Base-by-base conservation (phyloP, 2,329 filamentous ascomycete genomes). In the Conoideocrella luteorostrata region DNA sequence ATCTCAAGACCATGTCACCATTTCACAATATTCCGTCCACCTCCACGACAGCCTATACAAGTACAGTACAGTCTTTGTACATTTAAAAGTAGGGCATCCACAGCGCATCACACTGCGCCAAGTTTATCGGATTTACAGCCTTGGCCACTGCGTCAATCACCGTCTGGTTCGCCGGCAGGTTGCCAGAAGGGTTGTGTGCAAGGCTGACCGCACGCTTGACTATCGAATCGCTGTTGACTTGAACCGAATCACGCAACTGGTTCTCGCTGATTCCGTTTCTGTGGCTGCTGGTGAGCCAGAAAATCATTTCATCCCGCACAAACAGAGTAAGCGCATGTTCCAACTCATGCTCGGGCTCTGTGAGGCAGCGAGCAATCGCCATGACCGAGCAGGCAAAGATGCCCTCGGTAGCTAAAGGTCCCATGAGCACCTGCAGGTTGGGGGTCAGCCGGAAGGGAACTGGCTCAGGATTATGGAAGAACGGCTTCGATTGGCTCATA, bases 381-480 rank as follows among this genome's bases (percentile, higher is more conserved):
- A 98, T 96, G 55, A 99, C 78, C 1, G 88, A 84, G 56, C 86
- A 88, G n/a, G 86, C 86, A 65, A 94, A 98, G 61, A 98, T 94
- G 47, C 93, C 93, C 64, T 99, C 93, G 3, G 89, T 93, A 11
- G 91, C 89, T 53, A 98, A 77, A 4, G 94, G 93, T 2, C 94
- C 94, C 85, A 99, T 94, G 34, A 98, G 74, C 1, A 86, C 90
- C 69, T 98, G 93, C 44, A 99, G 74, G 62, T 97, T 98, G 40
- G 93, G 93, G 21, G 91, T 97, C 30, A 98, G 78, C 29, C 93
- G 87, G 86, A 98, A 98, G 3, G 93, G 93, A 39, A 98, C 93
- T 9, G 88, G 84, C 67, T 99, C 93, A 3, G 85, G 85, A 67
- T 97, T 97, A 64, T 91, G 86, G 74, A 98, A 95, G 65, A 88